These are phyloP conservation scores for Rhodosporidiobolus odoratus DNA, from an alignment of 768 basidiomycete species.

Conservation along the genomic window DNA sequence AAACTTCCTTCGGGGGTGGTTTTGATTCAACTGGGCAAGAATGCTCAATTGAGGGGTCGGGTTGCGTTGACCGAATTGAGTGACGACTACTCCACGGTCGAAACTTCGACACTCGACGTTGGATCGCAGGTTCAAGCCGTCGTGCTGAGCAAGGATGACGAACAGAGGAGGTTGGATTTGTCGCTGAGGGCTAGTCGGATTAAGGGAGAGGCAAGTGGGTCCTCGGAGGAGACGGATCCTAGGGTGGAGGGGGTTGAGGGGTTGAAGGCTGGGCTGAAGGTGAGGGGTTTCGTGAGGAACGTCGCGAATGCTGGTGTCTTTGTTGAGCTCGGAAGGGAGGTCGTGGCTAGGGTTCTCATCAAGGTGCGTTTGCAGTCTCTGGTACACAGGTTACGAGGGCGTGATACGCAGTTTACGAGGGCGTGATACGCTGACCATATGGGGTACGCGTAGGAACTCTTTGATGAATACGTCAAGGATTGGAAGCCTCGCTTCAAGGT, in stretches of 20 bases:
- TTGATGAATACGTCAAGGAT: slow-evolving; percentile 78
- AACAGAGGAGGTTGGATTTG: slow-evolving; percentile 64
- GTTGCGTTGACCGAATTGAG: slow-evolving; percentile 73
- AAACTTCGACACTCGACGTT: slow-evolving; percentile 46
- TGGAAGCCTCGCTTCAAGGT: slow-evolving; percentile 78
- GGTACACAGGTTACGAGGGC: not conserved
- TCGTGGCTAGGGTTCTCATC: slow-evolving; percentile 89
- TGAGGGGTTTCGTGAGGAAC: slow-evolving; percentile 85
- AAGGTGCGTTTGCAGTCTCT: slow-evolving; percentile 52
- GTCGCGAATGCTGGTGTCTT: slow-evolving; percentile 82
- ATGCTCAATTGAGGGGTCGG: slow-evolving; percentile 62
- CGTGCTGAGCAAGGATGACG: slow-evolving; percentile 64
- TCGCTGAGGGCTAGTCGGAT: slow-evolving; percentile 73
- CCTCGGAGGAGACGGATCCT: slow-evolving; percentile 52
- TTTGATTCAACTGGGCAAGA: slow-evolving; percentile 61
- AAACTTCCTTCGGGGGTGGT: slow-evolving; percentile 68
- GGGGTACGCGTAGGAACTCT: slow-evolving; percentile 29
- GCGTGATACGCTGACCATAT: too few species aligned
- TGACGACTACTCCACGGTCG: slow-evolving; percentile 62
- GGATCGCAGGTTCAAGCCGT: slow-evolving; percentile 65
- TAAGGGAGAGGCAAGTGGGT: slow-evolving; percentile 37
- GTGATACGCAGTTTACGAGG: too few species aligned
- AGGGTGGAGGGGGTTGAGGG: slow-evolving; percentile 66
- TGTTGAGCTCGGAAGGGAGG: slow-evolving; percentile 71
- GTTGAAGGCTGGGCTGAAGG: slow-evolving; percentile 62